Evolutionary conservation across 352 stramenopile genomes (phyloP).

Genomic region (Plasmopara muralis): DNA sequence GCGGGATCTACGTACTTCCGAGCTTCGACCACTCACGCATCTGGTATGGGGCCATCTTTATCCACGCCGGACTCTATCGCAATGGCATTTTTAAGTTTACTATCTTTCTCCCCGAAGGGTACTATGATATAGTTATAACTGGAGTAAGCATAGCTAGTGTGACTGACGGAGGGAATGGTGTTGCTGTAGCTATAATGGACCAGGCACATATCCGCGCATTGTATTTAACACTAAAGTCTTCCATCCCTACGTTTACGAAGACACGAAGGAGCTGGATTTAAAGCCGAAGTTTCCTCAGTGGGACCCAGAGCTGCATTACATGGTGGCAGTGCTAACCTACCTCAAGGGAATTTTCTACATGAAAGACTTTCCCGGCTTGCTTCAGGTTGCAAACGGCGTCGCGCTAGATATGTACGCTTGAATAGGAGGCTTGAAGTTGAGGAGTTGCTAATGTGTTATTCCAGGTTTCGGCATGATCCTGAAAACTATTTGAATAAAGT

Average conservation of each 20-base stretch:
- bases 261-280: conserved; percentile 89
- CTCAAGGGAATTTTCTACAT: conserved; percentile 98
- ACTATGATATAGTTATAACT: not conserved
- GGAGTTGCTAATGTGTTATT: conserved; percentile 4
- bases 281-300: conserved; percentile 88
- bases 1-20: conserved; percentile 93
- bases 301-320: conserved; percentile 92
- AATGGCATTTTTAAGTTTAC: conserved; percentile 98
- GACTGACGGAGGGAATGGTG: conserved; percentile 14
- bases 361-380: conserved; percentile 83
- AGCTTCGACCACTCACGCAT: conserved; percentile 88
- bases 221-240: conserved; percentile 91
- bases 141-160: conserved; percentile 3
- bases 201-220: conserved; percentile 88
- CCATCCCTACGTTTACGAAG: conserved; percentile 88
- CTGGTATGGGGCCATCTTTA: conserved; percentile 95
- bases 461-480: conserved; percentile 74
- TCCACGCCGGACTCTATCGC: conserved; percentile 91
- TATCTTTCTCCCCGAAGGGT: conserved; percentile 75
- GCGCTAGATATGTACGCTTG: conserved; percentile 80
- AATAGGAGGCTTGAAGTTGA: not conserved
- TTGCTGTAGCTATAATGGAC: conserved; percentile 88
- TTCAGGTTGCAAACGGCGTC: conserved; percentile 69
- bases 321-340: conserved; percentile 94
- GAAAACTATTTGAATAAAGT: conserved; percentile 88